A percentile compares a stretch with the other conserved stretches of the same genome.
Evolutionary conservation across 176 grass and related monocot genomes (phyloP).

Genomic region (Aegilops sharonensis): DNA sequence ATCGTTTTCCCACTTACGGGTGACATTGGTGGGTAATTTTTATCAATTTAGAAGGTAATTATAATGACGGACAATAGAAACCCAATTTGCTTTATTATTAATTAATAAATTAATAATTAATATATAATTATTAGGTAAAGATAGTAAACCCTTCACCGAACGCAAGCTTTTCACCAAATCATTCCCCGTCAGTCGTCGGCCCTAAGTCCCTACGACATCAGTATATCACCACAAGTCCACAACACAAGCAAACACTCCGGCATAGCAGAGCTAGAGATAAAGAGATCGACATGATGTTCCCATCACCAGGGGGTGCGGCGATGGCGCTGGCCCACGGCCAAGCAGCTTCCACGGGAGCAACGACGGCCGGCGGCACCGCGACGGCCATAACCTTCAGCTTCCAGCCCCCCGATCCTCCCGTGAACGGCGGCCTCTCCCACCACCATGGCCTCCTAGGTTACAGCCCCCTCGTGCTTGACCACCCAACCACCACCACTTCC

Average conservation of each 20-base stretch:
- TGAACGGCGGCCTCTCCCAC: constrained; percentile 1
- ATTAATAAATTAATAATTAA: too few species aligned
- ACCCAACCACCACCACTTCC: constrained; percentile 29
- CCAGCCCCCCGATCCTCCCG: constrained; percentile 19
- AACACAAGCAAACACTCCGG: background rate
- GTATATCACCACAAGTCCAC: background rate
- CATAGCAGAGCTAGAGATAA: constrained; percentile 24
- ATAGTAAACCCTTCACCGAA: background rate
- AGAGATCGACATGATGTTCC: constrained; percentile 39
- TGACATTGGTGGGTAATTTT: too few species aligned
- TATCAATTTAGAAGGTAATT: too few species aligned
- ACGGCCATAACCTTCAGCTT: constrained; percentile 30
- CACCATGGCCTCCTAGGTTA: constrained; percentile 51
- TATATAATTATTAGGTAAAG: too few species aligned
- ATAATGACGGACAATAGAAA: too few species aligned
- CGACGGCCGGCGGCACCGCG: background rate
- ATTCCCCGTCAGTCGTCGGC: background rate
- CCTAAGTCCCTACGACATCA: background rate
- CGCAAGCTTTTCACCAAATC: background rate
- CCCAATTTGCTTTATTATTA: too few species aligned
- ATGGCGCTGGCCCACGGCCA: constrained; percentile 29
- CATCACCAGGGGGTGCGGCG: constrained; percentile 44
- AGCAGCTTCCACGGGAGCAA: background rate
- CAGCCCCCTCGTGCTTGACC: constrained; percentile 30
- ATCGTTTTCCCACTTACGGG: too few species aligned